Evolutionary conservation across 805 yeast species (phyloP), one percentile per base, ranked within the genome.

Genomic region (Candida vaughaniae): DNA sequence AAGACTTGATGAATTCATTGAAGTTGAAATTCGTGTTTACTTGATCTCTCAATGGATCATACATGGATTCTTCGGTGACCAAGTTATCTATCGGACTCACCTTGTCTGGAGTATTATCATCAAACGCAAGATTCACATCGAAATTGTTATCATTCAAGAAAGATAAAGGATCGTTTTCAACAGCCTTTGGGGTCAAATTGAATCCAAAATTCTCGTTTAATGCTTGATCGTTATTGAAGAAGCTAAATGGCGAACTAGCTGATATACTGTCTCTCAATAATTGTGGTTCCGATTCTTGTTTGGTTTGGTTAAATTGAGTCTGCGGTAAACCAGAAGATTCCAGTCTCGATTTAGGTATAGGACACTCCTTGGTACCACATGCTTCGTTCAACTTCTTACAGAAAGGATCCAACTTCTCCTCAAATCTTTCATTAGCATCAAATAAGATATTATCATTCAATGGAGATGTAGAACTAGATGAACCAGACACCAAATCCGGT

Each of bases 371-470:
- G 5, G 82, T 80, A 12, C 96, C 97, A 61, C 97, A 90, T 1
- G 89, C 97, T 56, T 79, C 73, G 43, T 77, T 75, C 53, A 91
- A 71, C 49, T 80, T 77, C 17, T 75, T 75, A 55, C 98, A 91
- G 56, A 91, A 91, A 19, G 77, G 78, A 41, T 76, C 74, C 37
- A 82, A 80, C 47, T 82, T 80, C 53, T 85, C 91, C 52, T 80
- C 84, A 55, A 79, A 84, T 27, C 36, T 35, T 5, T 62, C 56
- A 19, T 57, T 63, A 4, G 67, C 66, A 2, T 69, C 61, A 2
- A 57, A 56, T 28, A 60, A 47, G 10, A 60, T 47, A 39, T 58
- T 58, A 31, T 66, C 69, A 45, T 66, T 65, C 18, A 64, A 50
- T 4, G 71, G 71, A 28, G 69, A 60, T 1, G 64, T 54, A n/a